phyloP scores from a whole-genome alignment of 2,329 filamentous ascomycete genomes.

The Fusarium scirpi region DNA sequence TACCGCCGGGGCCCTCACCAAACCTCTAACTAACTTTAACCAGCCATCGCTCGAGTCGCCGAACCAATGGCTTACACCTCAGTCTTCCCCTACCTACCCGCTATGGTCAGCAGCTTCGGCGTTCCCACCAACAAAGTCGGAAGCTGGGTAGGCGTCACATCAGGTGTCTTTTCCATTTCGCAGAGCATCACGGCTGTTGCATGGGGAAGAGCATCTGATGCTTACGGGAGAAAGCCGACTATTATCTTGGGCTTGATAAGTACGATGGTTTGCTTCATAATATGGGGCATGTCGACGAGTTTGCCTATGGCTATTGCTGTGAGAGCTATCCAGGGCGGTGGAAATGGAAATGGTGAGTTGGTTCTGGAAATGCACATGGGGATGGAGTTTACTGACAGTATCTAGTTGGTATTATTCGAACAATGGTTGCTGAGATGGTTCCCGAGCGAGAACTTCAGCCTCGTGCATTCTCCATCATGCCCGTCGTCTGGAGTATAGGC shows the following conservation, averaged over 20 bases:
- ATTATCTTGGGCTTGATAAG: slow-evolving; percentile 79
- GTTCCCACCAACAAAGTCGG: slow-evolving; percentile 78
- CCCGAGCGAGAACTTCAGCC: slow-evolving; percentile 88
- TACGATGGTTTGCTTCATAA: slow-evolving; percentile 83
- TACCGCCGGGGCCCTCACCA: no score
- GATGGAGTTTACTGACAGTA: not conserved
- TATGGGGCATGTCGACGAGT: slow-evolving; percentile 86
- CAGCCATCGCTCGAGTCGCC: slow-evolving; percentile 82
- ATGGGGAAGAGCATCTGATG: slow-evolving; percentile 83
- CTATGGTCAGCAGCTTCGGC: slow-evolving; percentile 86
- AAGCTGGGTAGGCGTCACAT: slow-evolving; percentile 82
- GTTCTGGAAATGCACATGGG: no score
- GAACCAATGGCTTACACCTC: slow-evolving; percentile 80
- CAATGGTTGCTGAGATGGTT: slow-evolving; percentile 93
- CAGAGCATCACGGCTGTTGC: slow-evolving; percentile 79
- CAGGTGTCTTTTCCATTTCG: slow-evolving; percentile 77
- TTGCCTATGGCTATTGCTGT: slow-evolving; percentile 83
- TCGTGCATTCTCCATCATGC: slow-evolving; percentile 92
- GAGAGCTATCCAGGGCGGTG: slow-evolving; percentile 81
- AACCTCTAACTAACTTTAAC: slow-evolving; percentile 49
- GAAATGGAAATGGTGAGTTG: slow-evolving; percentile 81
- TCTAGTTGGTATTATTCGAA: slow-evolving; percentile 86
- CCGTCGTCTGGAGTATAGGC: slow-evolving; percentile 87
- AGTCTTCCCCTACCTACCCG: slow-evolving; percentile 77
- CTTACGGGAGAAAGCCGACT: slow-evolving; percentile 82